A percentile compares a stretch with the other conserved stretches of the same genome.
Evolutionary conservation across 192 early-diverging fungal species (phyloP).

Genomic region (Allomyces macrogynus): DNA sequence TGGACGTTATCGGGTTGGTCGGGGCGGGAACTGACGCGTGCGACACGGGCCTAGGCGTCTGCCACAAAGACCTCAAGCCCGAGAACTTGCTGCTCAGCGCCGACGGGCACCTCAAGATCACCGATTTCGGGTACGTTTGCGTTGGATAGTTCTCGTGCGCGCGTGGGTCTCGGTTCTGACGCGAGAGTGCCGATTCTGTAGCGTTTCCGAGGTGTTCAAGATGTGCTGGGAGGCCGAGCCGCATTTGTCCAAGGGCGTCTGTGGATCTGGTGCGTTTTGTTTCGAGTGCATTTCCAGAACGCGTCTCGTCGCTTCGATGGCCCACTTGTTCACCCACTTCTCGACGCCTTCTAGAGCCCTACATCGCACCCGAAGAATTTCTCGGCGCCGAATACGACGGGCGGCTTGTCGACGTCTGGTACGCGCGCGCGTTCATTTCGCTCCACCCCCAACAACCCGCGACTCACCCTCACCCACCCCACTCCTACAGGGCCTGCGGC

Average conservation of each 20-base stretch:
- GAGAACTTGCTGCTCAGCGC: conserved; percentile 58
- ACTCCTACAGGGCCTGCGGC: conserved; percentile 47
- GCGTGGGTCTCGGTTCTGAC: no score
- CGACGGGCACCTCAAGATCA: conserved; percentile 51
- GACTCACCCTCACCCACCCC: no score
- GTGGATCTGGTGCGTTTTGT: conserved; percentile 37
- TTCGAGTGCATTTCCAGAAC: neutral
- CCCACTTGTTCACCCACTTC: neutral
- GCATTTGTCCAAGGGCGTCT: conserved; percentile 51
- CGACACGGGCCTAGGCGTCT: neutral
- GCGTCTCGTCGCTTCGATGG: neutral
- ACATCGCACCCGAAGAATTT: conserved; percentile 72
- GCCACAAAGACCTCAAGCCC: conserved; percentile 59
- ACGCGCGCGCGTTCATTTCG: neutral
- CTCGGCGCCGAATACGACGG: conserved; percentile 42
- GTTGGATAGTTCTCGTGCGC: no score
- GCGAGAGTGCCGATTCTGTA: no score
- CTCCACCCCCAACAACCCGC: neutral
- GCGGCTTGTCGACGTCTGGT: conserved; percentile 40
- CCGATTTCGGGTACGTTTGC: conserved; percentile 45
- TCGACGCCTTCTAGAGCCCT: conserved; percentile 23
- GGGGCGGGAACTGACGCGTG: no score
- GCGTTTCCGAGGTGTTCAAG: conserved; percentile 50
- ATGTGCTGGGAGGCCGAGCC: conserved; percentile 41
- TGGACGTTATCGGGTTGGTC: no score